These are phyloP conservation scores for Lentinula aciculospora DNA, from an alignment of 768 basidiomycete genomes.

Conservation along the genomic window DNA sequence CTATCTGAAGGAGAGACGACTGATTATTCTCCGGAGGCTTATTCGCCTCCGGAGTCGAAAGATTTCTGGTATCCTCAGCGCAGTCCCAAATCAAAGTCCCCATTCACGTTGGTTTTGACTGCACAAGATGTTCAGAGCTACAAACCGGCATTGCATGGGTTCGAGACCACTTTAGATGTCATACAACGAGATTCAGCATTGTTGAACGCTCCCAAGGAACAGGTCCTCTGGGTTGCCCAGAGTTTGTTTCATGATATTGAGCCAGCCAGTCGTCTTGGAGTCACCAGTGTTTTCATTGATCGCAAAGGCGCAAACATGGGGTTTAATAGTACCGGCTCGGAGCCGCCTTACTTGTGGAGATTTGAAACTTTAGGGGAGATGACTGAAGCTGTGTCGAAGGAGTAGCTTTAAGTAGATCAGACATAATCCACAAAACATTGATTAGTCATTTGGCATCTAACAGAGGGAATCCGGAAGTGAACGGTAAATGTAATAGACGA, in stretches of 20 bases:
- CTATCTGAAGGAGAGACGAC: constrained; percentile 37
- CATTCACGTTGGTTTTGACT: constrained; percentile 63
- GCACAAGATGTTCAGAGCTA: constrained; percentile 72
- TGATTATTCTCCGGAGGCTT: constrained; percentile 6
- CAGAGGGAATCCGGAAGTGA: no score
- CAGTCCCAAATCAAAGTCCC: constrained; percentile 38
- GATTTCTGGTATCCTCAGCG: constrained; percentile 40
- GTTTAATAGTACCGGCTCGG: constrained; percentile 13
- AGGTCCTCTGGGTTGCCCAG: constrained; percentile 63
- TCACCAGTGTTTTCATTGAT: constrained; percentile 65
- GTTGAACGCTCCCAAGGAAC: constrained; percentile 30
- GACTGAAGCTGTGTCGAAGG: constrained; percentile 51
- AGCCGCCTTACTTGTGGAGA: constrained; percentile 38
- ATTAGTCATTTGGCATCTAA: no score
- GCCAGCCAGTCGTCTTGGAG: constrained; percentile 51
- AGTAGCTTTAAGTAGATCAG: constrained; percentile 10
- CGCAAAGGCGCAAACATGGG: constrained; percentile 34
- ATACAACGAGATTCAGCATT: constrained; percentile 33
- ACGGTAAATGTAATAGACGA: no score
- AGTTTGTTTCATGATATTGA: constrained; percentile 63
- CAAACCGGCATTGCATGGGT: constrained; percentile 59
- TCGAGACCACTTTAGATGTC: constrained; percentile 41
- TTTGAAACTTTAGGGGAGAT: constrained; percentile 58
- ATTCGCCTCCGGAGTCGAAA: constrained; percentile 10
- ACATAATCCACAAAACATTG: no score